A percentile compares a stretch with the other conserved stretches of the same genome.
These are phyloP conservation scores for Knoxdaviesia proteae DNA, from an alignment of 2,329 filamentous ascomycete species.

Conservation along the genomic window DNA sequence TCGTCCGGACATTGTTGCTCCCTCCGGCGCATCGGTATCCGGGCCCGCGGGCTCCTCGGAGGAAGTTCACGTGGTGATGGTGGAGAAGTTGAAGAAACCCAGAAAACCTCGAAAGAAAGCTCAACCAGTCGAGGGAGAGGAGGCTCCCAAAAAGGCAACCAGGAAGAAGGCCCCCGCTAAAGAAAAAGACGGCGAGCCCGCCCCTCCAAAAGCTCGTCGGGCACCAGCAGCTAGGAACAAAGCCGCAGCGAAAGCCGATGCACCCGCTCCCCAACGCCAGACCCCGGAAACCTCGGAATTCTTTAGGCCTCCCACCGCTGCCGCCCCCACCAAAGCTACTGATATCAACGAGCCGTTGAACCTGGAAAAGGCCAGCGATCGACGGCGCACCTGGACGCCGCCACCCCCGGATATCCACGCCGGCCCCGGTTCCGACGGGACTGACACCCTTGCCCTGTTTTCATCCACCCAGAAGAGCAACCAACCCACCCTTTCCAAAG, in stretches of 20 bases:
- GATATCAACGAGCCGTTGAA: constrained; percentile 12
- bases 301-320: neutral
- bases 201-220: neutral
- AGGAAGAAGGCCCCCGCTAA: neutral
- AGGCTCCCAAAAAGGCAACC: neutral
- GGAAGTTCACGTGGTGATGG: too few relatives aligned
- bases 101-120: too few relatives aligned
- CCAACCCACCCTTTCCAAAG: too few relatives aligned
- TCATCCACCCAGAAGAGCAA: too few relatives aligned
- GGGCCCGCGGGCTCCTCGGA: too few relatives aligned
- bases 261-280: neutral
- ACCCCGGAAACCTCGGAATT: neutral
- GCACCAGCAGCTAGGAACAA: neutral
- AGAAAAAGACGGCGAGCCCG: neutral
- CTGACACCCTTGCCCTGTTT: too few relatives aligned
- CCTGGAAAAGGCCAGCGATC: constrained; percentile 27
- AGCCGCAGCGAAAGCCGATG: neutral
- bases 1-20: too few relatives aligned
- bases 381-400: constrained; percentile 49
- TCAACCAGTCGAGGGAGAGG: neutral
- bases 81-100: too few relatives aligned
- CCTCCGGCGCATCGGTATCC: too few relatives aligned
- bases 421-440: too few relatives aligned
- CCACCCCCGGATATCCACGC: constrained; percentile 19
- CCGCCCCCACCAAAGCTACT: neutral